Evolutionary conservation across 2,329 filamentous ascomycete species (phyloP).

Genomic region (Diatrype stigma): DNA sequence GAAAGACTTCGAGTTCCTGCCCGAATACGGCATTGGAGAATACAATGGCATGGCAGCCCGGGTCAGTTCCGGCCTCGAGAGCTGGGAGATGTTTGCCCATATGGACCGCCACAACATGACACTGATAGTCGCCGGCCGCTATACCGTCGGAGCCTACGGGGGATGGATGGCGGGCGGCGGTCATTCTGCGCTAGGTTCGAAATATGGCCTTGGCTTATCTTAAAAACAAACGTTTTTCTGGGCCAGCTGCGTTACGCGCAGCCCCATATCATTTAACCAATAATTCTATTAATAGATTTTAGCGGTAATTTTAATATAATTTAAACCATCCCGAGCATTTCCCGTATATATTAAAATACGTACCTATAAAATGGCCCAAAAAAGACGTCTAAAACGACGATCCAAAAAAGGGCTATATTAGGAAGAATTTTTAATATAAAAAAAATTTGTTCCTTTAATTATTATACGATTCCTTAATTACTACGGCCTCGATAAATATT

Average conservation of each 20-base stretch:
- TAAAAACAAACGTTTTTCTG: too few relatives aligned
- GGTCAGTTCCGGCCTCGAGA: conserved; percentile 30
- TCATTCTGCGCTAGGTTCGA: conserved; percentile 41
- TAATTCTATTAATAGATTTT: too few relatives aligned
- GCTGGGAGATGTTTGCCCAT: conserved; percentile 27
- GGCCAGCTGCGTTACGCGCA: too few relatives aligned
- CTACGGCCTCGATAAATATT: neutral
- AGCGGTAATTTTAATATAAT: too few relatives aligned
- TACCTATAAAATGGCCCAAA: too few relatives aligned
- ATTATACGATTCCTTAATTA: neutral
- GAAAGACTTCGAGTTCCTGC: conserved; percentile 36
- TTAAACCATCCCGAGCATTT: too few relatives aligned
- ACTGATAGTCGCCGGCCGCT: conserved; percentile 27
- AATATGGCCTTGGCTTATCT: conserved; percentile 37
- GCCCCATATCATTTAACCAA: too few relatives aligned
- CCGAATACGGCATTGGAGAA: conserved; percentile 23
- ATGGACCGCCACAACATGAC: conserved; percentile 29
- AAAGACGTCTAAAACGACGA: too few relatives aligned
- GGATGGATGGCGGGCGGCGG: conserved; percentile 51
- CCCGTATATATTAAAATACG: too few relatives aligned
- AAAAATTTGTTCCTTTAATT: too few relatives aligned
- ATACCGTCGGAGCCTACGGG: conserved; percentile 39
- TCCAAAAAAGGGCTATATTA: neutral
- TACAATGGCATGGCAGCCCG: conserved; percentile 29
- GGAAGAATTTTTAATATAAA: neutral